Percentiles rank a stretch among this genome's conserved stretches.
Evolutionary conservation across 306 rosid genomes (phyloP).

Genomic region (Citrullus colocynthis): DNA sequence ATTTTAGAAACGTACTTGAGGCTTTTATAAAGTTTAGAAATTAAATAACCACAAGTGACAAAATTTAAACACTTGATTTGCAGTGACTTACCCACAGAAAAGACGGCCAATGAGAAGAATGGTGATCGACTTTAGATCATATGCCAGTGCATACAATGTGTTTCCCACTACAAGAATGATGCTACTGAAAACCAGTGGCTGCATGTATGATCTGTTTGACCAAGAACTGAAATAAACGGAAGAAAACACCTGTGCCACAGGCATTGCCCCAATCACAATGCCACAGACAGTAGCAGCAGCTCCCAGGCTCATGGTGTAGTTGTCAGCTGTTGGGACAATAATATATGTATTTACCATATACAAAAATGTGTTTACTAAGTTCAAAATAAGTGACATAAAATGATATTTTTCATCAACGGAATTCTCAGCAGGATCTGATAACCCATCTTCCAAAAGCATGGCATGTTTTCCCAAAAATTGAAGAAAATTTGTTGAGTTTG

Average conservation of each 20-base stretch:
- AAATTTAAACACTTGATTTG: background rate
- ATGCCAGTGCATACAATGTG: constrained; percentile 68
- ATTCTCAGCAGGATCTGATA: constrained; percentile 47
- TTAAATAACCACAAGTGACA: background rate
- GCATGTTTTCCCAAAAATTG: constrained; percentile 76
- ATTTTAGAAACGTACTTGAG: background rate
- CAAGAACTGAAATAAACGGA: constrained; percentile 91
- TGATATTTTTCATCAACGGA: constrained; percentile 43
- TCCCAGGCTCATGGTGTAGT: constrained; percentile 77
- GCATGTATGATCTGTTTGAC: constrained; percentile 83
- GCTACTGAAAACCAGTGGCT: constrained; percentile 88
- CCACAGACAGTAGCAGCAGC: constrained; percentile 97
- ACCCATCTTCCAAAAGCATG: constrained; percentile 60
- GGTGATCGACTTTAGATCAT: constrained; percentile 56
- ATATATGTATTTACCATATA: constrained; percentile 92
- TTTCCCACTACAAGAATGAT: constrained; percentile 61
- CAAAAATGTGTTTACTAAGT: constrained; percentile 77
- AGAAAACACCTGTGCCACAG: constrained; percentile 84
- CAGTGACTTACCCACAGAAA: constrained; percentile 56
- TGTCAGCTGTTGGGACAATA: constrained; percentile 91
- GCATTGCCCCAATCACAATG: constrained; percentile 85
- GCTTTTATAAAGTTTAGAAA: background rate
- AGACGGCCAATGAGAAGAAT: constrained; percentile 81
- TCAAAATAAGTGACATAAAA: constrained; percentile 72
- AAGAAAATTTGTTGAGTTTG: constrained; percentile 71